A percentile compares a stretch with the other conserved stretches of the same genome.
Conservation (phyloP, 495 filamentous ascomycete genomes). For the Lasiosphaeria ovina region DNA sequence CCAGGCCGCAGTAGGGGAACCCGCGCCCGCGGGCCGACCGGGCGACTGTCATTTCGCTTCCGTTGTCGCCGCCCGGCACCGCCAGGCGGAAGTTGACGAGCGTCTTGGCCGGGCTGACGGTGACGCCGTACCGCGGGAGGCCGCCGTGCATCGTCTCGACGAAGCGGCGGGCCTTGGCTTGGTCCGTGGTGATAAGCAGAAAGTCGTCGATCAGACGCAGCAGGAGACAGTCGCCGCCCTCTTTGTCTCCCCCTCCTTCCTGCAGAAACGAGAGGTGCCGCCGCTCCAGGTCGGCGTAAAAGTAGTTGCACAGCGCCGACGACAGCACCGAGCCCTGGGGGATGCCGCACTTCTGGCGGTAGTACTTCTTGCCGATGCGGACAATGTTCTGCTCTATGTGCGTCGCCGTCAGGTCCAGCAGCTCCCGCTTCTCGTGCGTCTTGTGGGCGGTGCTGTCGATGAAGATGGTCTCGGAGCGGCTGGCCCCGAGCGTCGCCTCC, state of each 20-base stretch:
- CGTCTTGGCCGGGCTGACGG: slow-evolving; percentile 73
- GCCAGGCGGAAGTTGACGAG: slow-evolving; percentile 79
- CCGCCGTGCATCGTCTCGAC: slow-evolving; percentile 76
- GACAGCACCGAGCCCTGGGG: slow-evolving; percentile 91
- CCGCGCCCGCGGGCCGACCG: slow-evolving; percentile 40
- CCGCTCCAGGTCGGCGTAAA: slow-evolving; percentile 83
- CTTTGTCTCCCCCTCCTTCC: background rate
- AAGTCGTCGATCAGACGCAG: slow-evolving; percentile 90
- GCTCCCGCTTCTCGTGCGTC: slow-evolving; percentile 49
- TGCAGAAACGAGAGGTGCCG: slow-evolving; percentile 65
- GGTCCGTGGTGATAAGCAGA: slow-evolving; percentile 74
- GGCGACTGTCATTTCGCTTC: slow-evolving; percentile 36
- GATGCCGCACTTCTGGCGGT: slow-evolving; percentile 83
- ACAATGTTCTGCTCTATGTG: slow-evolving; percentile 83
- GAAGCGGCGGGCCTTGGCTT: slow-evolving; percentile 63
- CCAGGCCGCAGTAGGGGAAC: slow-evolving; percentile 87
- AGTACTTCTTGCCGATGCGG: slow-evolving; percentile 86
- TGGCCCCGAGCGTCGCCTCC: slow-evolving; percentile 40
- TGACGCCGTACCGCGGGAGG: slow-evolving; percentile 73
- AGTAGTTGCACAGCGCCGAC: slow-evolving; percentile 84
- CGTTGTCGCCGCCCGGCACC: slow-evolving; percentile 43
- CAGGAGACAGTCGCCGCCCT: slow-evolving; percentile 55
- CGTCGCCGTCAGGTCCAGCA: slow-evolving; percentile 69
- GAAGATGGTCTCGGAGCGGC: slow-evolving; percentile 69
- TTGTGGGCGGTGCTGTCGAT: slow-evolving; percentile 60